Base-by-base conservation (phyloP, 371 early-diverging fungal genomes). In the Lichtheimia corymbifera region DNA sequence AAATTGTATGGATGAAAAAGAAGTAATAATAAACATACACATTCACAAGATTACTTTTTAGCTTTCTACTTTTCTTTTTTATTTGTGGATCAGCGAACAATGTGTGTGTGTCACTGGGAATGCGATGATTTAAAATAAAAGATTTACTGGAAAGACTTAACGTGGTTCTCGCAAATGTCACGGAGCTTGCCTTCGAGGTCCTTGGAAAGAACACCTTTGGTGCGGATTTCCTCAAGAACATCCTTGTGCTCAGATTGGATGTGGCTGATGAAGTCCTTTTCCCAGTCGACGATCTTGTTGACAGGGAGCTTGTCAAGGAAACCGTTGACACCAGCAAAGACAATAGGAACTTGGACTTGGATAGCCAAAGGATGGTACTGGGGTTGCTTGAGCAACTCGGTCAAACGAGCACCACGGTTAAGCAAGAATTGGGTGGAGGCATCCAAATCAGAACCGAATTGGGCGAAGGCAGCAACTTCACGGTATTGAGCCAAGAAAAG, bases 391-490 rank as follows among this genome's bases (percentile, higher is more conserved):
- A 97, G 82, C 73, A 97, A 83, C 85, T 97, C 97, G 55, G 96
- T 96, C 47, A 97, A 85, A 83, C 97, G 96, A 68, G 95, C 94
- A 87, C 97, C 97, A 87, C 97, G 94, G 91, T 95, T 95, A 65
- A 97, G 82, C 84, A 91, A 78, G 92, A 95, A 96, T 83, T 96
- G 96, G 63, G 97, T 97, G 69, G 96, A 94, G 71, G 96, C 95
- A 82, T 97, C 97, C 67, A 97, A 85, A 82, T 97, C 97, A 63
- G 95, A 95, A 79, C 97, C 97, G 84, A 97, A 97, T 84, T 97
- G 97, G 74, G 97, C 95, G 76, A 97, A 96, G 59, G 97, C 97
- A 68, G 96, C 97, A 58, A 97, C 95, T 87, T 96, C 97, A 92
- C 97, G 96, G 90, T 95, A 95, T 82, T 96, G 97, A 65, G 97